These are phyloP conservation scores for Linnemannia elongata DNA, from an alignment of 192 early-diverging fungal species.

Conservation along the genomic window DNA sequence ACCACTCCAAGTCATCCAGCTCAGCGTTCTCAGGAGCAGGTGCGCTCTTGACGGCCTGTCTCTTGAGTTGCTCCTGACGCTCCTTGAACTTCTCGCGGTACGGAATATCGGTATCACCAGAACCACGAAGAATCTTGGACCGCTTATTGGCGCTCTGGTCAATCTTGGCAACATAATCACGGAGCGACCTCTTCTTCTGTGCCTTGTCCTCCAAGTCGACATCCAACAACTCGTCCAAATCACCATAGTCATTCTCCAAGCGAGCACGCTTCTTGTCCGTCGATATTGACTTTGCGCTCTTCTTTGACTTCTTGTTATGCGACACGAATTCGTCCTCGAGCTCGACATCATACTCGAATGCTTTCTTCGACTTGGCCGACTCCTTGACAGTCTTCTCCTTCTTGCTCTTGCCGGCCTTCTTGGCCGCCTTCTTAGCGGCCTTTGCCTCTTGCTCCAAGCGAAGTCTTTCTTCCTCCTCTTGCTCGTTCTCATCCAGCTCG, in stretches of 20 bases:
- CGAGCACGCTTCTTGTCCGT: conserved; percentile 34
- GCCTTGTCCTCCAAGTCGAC: conserved; percentile 88
- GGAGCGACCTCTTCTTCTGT: conserved; percentile 69
- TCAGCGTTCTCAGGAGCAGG: conserved; percentile 64
- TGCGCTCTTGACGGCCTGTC: conserved; percentile 58
- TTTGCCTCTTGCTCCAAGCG: conserved; percentile 32
- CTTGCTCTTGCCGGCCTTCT: conserved; percentile 43
- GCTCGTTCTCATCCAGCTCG: conserved; percentile 28
- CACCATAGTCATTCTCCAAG: conserved; percentile 79
- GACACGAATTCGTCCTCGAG: conserved; percentile 55
- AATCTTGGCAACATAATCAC: conserved; percentile 75
- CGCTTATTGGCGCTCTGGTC: conserved; percentile 66
- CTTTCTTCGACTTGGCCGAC: conserved; percentile 13
- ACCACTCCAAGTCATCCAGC: conserved; percentile 72
- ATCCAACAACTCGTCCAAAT: conserved; percentile 78
- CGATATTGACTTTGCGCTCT: conserved; percentile 44
- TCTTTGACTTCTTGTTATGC: conserved; percentile 51
- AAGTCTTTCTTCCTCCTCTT: conserved; percentile 22
- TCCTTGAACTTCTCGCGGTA: conserved; percentile 73
- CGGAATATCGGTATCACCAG: conserved; percentile 88
- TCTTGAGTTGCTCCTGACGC: conserved; percentile 47
- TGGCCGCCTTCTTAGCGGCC: conserved; percentile 37
- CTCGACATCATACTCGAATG: conserved; percentile 48
- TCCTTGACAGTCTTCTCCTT: conserved; percentile 26
- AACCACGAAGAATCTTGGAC: conserved; percentile 56